Evolutionary conservation across 805 yeast genomes (phyloP), one percentile per base, ranked within the genome.

Genomic region (Lipomyces kockii): DNA sequence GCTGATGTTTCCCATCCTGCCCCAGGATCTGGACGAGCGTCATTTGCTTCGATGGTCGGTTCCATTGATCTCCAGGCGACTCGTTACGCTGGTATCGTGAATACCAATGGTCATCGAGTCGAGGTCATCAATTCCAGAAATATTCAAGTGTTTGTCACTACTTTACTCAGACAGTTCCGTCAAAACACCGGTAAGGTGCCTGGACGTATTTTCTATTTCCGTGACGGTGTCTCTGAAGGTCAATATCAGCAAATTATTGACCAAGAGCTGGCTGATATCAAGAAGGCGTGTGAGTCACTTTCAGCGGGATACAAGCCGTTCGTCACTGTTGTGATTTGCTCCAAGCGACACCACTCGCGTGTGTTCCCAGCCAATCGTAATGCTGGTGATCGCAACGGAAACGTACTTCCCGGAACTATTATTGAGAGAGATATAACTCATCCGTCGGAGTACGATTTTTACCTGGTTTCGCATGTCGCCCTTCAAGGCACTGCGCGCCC

Each of bases 401-500:
- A 71, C 64, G 58, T 67, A 8, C 52, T 59, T 7, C 77, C 79
- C 22, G 79, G 79, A 32, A 76, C 79, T 7, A 61, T 77, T 57
- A 73, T 77, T 68, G 80, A 77, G 64, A 72, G 74, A 29, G 78
- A 76, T 61, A 71, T 77, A 14, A 76, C 79, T 1, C 75, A 78
- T n/a, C 72, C 76, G 58, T 69, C 71, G 25, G 73, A 75, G 46
- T 77, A 73, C 59, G 79, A 77, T 63, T 77, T 77, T 64, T 77
- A 67, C 61, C 68, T 77, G 22, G 78, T 75, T 58, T 76, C 79
- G 8, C 79, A 77, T 63, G 76, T 75, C 60, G 78, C 79, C 8
- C 70, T 77, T 34, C 79, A 77, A 63, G 79, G 80, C 61, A 78
- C 80, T 20, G 78, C 78, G 17, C 73, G 77, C 51, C 79, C 79